phyloP scores from a whole-genome alignment of 2,329 filamentous ascomycete species.

The Claviceps quebecensis region DNA sequence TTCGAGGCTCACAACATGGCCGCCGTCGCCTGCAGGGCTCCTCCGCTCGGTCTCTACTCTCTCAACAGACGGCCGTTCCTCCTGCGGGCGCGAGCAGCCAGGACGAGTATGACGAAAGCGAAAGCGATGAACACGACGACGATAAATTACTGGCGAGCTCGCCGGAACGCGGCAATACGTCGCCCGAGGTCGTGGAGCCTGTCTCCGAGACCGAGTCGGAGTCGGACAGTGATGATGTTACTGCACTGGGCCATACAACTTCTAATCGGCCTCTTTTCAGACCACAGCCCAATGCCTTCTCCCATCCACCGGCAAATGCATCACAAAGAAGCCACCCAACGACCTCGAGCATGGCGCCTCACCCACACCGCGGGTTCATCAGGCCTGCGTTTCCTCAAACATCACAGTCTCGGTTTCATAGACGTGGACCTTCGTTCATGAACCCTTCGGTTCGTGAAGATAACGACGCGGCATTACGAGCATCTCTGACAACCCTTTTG shows the following conservation, averaged over 20 bases:
- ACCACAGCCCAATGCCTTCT: slow-evolving; percentile 85
- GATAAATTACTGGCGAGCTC: slow-evolving; percentile 52
- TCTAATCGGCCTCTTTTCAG: slow-evolving; percentile 50
- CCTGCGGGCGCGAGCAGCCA: slow-evolving; percentile 56
- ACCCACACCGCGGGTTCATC: slow-evolving; percentile 35
- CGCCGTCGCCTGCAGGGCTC: slow-evolving; percentile 36
- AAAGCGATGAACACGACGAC: slow-evolving; percentile 60
- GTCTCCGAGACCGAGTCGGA: slow-evolving; percentile 36
- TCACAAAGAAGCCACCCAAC: slow-evolving; percentile 35
- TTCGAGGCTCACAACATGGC: slow-evolving; percentile 47
- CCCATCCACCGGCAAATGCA: slow-evolving; percentile 54
- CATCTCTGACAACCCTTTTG: slow-evolving; percentile 84
- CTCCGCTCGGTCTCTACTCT: slow-evolving; percentile 18
- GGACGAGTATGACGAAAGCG: slow-evolving; percentile 88
- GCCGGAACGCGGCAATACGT: slow-evolving; percentile 33
- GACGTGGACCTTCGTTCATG: slow-evolving; percentile 45
- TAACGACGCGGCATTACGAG: slow-evolving; percentile 82
- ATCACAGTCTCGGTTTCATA: slow-evolving; percentile 32
- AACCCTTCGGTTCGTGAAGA: slow-evolving; percentile 68
- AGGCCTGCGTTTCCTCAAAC: slow-evolving; percentile 35
- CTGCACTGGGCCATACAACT: slow-evolving; percentile 54
- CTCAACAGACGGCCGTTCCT: slow-evolving; percentile 27
- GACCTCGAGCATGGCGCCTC: slow-evolving; percentile 32
- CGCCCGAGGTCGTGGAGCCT: slow-evolving; percentile 22
- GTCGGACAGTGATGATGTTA: slow-evolving; percentile 60